Evolutionary conservation across 257 asterid species (phyloP).

Genomic region (Scutellaria barbata): DNA sequence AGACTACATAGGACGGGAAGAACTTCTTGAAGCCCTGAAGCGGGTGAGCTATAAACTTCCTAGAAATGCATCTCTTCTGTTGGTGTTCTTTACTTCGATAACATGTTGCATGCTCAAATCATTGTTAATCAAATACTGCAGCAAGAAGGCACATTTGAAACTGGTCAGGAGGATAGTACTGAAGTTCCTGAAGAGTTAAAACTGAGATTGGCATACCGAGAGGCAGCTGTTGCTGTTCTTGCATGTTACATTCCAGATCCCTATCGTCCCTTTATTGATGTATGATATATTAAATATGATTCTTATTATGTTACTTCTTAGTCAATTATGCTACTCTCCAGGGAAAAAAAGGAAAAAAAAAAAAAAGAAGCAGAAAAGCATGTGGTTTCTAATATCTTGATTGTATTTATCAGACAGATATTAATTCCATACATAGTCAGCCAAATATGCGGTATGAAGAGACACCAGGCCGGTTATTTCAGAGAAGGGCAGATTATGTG

Average conservation of each 20-base stretch:
- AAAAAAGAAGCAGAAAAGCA: conserved; percentile 1
- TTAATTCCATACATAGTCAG: conserved; percentile 77
- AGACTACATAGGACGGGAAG: conserved; percentile 90
- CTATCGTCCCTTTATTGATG: conserved; percentile 71
- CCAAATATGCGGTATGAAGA: conserved; percentile 79
- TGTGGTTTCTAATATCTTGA: conserved; percentile 28
- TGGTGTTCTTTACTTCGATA: conserved; percentile 15
- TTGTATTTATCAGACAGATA: conserved; percentile 72
- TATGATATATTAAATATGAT: conserved; percentile 38
- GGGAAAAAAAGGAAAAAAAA: not conserved
- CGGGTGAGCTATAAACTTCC: conserved; percentile 59
- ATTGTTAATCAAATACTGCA: conserved; percentile 50
- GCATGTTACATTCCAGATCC: conserved; percentile 92
- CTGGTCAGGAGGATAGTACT: conserved; percentile 94
- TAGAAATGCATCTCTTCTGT: conserved; percentile 28
- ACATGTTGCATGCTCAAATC: conserved; percentile 28
- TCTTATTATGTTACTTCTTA: conserved; percentile 22
- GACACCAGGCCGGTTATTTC: conserved; percentile 78
- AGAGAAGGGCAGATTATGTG: conserved; percentile 83
- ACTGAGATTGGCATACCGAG: conserved; percentile 92
- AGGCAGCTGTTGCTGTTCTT: conserved; percentile 97
- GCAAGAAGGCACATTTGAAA: conserved; percentile 99
- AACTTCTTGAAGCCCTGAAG: conserved; percentile 96
- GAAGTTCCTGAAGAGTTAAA: conserved; percentile 96
- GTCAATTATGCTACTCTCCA: conserved; percentile 21